phyloP scores from a whole-genome alignment of 2,329 filamentous ascomycete genomes.

The Fusarium haematococcum region DNA sequence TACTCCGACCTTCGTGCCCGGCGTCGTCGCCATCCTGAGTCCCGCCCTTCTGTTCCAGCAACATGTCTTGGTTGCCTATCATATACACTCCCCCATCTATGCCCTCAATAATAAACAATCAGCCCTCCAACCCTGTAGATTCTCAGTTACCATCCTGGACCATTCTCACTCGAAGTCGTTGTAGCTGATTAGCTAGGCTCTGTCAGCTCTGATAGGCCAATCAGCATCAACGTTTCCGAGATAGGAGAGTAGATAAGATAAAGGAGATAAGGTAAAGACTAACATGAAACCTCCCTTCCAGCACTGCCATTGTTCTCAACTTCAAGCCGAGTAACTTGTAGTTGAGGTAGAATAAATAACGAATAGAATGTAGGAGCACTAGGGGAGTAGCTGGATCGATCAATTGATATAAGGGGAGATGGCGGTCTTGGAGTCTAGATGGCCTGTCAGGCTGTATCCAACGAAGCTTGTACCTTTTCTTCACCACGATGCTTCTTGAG shows the following conservation, averaged over 20 bases:
- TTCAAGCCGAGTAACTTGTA: not conserved
- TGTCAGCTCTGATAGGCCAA: not conserved
- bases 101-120: not conserved
- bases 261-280: too few species aligned
- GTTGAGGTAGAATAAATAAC: too few species aligned
- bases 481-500: not conserved
- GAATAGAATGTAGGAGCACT: not conserved
- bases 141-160: not conserved
- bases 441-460: not conserved
- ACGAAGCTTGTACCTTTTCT: not conserved
- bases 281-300: not conserved
- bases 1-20: not conserved
- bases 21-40: not conserved
- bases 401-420: not conserved
- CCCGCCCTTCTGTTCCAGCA: not conserved
- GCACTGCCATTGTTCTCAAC: not conserved
- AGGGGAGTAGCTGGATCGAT: not conserved
- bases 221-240: not conserved
- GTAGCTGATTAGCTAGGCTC: not conserved
- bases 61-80: not conserved
- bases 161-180: not conserved
- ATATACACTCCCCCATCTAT: not conserved
- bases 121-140: not conserved
- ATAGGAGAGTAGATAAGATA: not conserved
- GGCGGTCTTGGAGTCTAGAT: not conserved